Base-by-base conservation (phyloP, 169 alveolate species). In the Plasmodium gallinaceum region DNA sequence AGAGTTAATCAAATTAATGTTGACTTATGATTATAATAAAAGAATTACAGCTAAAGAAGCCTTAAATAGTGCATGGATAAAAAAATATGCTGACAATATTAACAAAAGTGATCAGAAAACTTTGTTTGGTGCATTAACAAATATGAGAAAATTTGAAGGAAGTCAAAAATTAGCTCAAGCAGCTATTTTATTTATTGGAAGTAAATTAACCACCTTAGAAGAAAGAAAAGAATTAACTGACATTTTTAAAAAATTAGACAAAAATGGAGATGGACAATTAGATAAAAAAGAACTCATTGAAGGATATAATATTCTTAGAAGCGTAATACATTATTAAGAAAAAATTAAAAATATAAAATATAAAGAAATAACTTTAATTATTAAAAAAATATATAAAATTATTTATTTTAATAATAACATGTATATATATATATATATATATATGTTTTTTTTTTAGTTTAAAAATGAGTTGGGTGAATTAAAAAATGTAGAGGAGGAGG, bases 21-120 rank as follows among this genome's bases (percentile, higher is more conserved):
- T 98, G 70, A 93, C 94, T 22, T 94, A 76, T 75, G 98, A 98
- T 60, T 96, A 98, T 32, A 92, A 95, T 70, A 94, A 96, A 93
- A 73, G 99, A 57, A 69, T 94, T 12, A 94, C 98, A 62, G 99
- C 99, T 5, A 94, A 95, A 70, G 97, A 96, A 76, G 99, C 99
- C 7, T 93, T 97, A 71, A 87, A 93, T 54, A 98, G 97, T 87
- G 95, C 95, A 10, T 98, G 99, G 99, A 95, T 97, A 43, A 88
- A 88, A 54, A 95, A 93, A 71, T 93, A 89, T 87, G 92, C 94
- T 10, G 52, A 75, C 43, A 90, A 92, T 95, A 88, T 76, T 65
- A 90, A 71, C 88, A 95, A 78, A 26, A 83, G 88, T 93, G 92
- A 85, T 93, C 83, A 83, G 74, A 96, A 80, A 42, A 92, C 94